Evolutionary conservation across 305 asterid species (phyloP), one percentile per base, ranked within the genome.

Genomic region (Rubia balearica): DNA sequence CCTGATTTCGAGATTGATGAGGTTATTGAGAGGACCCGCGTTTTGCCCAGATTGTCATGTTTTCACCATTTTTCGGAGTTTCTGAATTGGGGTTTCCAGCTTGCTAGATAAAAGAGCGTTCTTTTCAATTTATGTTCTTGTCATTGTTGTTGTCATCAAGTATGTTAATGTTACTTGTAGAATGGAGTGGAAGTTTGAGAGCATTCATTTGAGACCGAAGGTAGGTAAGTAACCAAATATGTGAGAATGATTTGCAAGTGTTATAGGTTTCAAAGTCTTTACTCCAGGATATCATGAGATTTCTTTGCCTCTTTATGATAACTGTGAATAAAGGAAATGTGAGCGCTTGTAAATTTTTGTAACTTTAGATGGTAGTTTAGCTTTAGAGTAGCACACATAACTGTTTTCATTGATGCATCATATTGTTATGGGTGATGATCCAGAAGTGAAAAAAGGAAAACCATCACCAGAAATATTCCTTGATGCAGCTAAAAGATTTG

Each of bases 371-470:
- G n/a, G n/a, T n/a, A n/a, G n/a, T n/a, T n/a, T n/a, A n/a, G n/a
- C n/a, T n/a, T n/a, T n/a, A n/a, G n/a, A n/a, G n/a, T n/a, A n/a
- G 67, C 96, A 94, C 48, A 74, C 81, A 61, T 90, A 91, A 65
- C 83, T 94, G 67, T 90, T 94, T 73, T 84, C 95, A 3, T 78
- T 87, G 75, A 94, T 94, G 98, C 96, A 91, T 86, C 98, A 89
- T 75, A 76, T 91, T 65, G 93, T 91, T 77, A 85, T 79, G 71
- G 98, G 97, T 53, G 98, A 94, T 84, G 98, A 94, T 82, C 97
- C 96, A 46, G 96, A 91, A 85, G 96, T 94, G 61, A 94, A 88
- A 83, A 90, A 87, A 69, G 98, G 98, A 73, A 94, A 94, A 77
- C 97, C 97, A 60, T 86, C 98, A 65, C 97, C 97, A 5, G 98